These are phyloP conservation scores for Camelina hispida DNA, from an alignment of 345 rosid genomes.

Conservation along the genomic window DNA sequence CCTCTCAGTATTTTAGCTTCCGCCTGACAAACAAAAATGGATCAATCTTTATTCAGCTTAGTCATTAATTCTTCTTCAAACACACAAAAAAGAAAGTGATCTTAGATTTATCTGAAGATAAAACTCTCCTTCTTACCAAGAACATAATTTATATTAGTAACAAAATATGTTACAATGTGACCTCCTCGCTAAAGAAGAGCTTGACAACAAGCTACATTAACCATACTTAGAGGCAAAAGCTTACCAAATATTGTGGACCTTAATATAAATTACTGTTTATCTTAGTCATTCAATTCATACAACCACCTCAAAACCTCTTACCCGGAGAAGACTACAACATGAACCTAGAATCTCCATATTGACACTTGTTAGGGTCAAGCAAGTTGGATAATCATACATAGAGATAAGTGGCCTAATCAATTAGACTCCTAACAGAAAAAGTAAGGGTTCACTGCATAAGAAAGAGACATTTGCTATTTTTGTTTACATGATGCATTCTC, in stretches of 20 bases:
- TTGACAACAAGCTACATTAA: neutral
- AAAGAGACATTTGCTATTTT: neutral
- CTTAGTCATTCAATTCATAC: too few relatives aligned
- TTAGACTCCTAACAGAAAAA: neutral
- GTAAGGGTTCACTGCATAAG: neutral
- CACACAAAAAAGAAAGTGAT: neutral
- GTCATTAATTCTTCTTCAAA: neutral
- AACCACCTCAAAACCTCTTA: too few relatives aligned
- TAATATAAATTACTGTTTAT: too few relatives aligned
- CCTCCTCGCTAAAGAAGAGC: neutral
- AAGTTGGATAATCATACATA: too few relatives aligned
- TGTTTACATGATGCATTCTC: neutral
- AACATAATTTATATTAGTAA: too few relatives aligned
- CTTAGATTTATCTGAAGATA: neutral
- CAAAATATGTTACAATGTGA: too few relatives aligned
- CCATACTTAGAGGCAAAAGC: neutral
- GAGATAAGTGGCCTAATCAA: too few relatives aligned
- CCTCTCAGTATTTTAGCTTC: slow-evolving; percentile 98
- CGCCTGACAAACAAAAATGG: slow-evolving; percentile 49
- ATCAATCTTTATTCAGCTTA: slow-evolving; percentile 13
- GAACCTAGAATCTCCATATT: too few relatives aligned
- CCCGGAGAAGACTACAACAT: too few relatives aligned
- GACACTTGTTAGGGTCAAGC: too few relatives aligned
- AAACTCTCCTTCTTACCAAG: slow-evolving; percentile 7
- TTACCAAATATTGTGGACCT: too few relatives aligned